Base-by-base conservation (phyloP, 495 filamentous ascomycete genomes). In the Hypoxylon subgilvum region DNA sequence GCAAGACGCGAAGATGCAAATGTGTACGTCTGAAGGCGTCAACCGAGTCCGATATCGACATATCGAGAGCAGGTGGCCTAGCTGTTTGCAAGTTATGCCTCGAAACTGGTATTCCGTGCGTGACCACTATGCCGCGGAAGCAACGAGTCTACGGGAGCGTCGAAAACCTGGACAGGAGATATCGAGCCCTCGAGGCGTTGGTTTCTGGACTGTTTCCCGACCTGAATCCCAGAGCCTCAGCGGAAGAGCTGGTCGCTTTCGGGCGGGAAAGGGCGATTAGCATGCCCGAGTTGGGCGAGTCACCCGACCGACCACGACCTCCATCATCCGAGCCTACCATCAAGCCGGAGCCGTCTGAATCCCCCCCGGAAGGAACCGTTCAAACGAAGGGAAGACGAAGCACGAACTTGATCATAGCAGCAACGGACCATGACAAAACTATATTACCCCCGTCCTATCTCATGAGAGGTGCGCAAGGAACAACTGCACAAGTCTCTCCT, bases 81-180 rank as follows among this genome's bases (percentile, higher is more conserved):
- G 25, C 49, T 10, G 49, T 71, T 6, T 79, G 77, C 56, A 69
- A 69, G 42, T 70, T 70, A 40, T 79, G 77, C 47, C 28, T 69
- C 39, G 65, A 73, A 35, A 69, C 70, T 17, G 67, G 70, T n/a
- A 69, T 76, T 30, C 69, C 66, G 28, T 81, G 78, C 52, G 69
- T 73, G 35, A 76, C 75, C 10, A 77, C 74, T 0, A 63, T 79
- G 54, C 76, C 75, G 17, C 72, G 78, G 10, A 81, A 81, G 63
- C 74, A 74, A 40, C 63, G 76, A 40, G 72, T 81, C 14, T 79
- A 79, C 41, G 78, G 78, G 8, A 81, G 78, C 56, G 76, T 81
- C n/a, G 78, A 81, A 50, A 74, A 69, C 25, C 60, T 81, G 40
- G 74, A 76, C 36, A 67, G 69, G 36, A 67, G 78, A 48, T 76